Conservation (phyloP, 2,329 filamentous ascomycete species). For the Neocucurbitaria cava region DNA sequence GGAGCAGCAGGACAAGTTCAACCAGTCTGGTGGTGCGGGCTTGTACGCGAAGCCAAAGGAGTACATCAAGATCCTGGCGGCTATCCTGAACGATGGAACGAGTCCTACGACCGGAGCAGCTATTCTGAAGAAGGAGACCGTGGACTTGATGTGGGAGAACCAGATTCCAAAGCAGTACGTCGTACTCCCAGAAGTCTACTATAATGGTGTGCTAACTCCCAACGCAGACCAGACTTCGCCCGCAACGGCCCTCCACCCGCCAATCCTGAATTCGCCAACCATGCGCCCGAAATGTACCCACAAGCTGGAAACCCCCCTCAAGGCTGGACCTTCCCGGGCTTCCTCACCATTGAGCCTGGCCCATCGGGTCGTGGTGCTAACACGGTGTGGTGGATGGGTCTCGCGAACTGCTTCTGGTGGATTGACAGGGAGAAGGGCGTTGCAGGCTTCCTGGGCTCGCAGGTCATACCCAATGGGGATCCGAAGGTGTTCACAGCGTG, state of each 20-base stretch:
- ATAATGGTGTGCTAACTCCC: background rate
- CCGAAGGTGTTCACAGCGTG: conserved; percentile 42
- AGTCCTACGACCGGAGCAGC: conserved; percentile 62
- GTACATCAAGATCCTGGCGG: conserved; percentile 66
- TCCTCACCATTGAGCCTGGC: conserved; percentile 57
- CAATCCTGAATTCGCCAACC: conserved; percentile 59
- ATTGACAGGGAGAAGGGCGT: conserved; percentile 66
- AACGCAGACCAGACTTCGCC: conserved; percentile 57
- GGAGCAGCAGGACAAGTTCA: conserved; percentile 54
- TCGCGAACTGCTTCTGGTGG: conserved; percentile 70
- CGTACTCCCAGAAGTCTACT: background rate
- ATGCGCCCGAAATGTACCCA: conserved; percentile 59
- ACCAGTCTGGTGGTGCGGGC: conserved; percentile 69
- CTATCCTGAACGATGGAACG: conserved; percentile 69
- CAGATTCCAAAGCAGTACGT: conserved; percentile 58
- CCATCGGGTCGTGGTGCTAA: conserved; percentile 60
- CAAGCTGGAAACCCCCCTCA: conserved; percentile 60
- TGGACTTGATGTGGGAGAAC: conserved; percentile 71
- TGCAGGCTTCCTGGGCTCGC: conserved; percentile 47
- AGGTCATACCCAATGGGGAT: conserved; percentile 47
- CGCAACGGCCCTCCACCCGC: conserved; percentile 52
- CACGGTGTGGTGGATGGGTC: conserved; percentile 65
- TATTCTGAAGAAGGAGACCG: conserved; percentile 64
- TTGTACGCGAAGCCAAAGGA: conserved; percentile 66
- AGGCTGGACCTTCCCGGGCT: conserved; percentile 69